phyloP scores from a whole-genome alignment of 2,329 filamentous ascomycete genomes.

The Colletotrichum tofieldiae region DNA sequence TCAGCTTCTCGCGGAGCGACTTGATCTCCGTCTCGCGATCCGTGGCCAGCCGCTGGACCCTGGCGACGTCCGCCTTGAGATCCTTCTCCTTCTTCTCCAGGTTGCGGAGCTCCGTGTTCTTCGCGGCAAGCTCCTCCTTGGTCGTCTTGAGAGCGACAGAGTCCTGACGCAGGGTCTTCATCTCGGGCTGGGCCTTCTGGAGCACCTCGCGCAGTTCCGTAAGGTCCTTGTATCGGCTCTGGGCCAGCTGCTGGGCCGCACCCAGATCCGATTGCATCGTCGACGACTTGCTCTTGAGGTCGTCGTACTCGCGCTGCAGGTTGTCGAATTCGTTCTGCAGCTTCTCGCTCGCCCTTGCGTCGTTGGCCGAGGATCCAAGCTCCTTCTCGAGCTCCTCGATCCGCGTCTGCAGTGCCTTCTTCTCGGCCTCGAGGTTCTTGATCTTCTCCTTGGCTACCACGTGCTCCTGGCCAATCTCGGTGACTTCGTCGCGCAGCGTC shows the following conservation, averaged over 20 bases:
- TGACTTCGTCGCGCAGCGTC: slow-evolving; percentile 83
- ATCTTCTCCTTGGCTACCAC: slow-evolving; percentile 86
- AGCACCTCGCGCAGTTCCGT: slow-evolving; percentile 84
- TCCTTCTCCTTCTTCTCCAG: slow-evolving; percentile 89
- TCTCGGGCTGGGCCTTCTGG: slow-evolving; percentile 88
- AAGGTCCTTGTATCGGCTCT: slow-evolving; percentile 90
- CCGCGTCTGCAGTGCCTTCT: slow-evolving; percentile 73
- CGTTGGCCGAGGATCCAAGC: slow-evolving; percentile 61
- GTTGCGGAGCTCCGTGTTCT: slow-evolving; percentile 75
- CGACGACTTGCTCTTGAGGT: slow-evolving; percentile 78
- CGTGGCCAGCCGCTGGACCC: slow-evolving; percentile 77
- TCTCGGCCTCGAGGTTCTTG: slow-evolving; percentile 80
- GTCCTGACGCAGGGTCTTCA: slow-evolving; percentile 84
- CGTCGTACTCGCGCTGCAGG: slow-evolving; percentile 72
- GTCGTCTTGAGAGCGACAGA: slow-evolving; percentile 80
- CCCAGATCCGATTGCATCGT: slow-evolving; percentile 86
- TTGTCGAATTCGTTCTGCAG: slow-evolving; percentile 74
- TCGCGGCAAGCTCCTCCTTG: slow-evolving; percentile 80
- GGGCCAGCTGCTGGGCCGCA: slow-evolving; percentile 88
- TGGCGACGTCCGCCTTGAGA: slow-evolving; percentile 80
- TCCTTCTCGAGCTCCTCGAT: slow-evolving; percentile 81
- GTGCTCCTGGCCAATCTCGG: slow-evolving; percentile 85
- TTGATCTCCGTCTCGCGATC: slow-evolving; percentile 87
- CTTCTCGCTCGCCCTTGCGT: slow-evolving; percentile 64
- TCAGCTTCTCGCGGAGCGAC: slow-evolving; percentile 82